Evolutionary conservation across 2,329 filamentous ascomycete genomes (phyloP).

Genomic region (Phialophora macrospora): DNA sequence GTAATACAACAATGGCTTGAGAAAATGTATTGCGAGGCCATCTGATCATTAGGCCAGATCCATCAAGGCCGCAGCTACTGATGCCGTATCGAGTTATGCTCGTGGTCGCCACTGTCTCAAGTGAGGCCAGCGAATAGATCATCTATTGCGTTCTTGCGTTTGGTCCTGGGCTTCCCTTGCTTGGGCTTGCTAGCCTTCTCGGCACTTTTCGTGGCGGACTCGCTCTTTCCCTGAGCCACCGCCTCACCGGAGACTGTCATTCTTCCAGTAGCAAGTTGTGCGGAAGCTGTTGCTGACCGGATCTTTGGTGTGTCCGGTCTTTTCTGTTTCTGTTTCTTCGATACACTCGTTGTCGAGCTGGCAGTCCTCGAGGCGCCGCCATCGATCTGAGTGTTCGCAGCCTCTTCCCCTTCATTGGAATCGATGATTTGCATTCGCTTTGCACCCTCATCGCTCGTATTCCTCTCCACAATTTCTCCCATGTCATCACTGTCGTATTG

Average conservation of each 20-base stretch:
- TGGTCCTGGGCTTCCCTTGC: slow-evolving; percentile 52
- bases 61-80: neutral
- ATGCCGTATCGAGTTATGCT: no score
- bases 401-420: neutral
- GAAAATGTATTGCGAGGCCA: neutral
- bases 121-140: slow-evolving; percentile 70
- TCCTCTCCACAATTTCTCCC: slow-evolving; percentile 32
- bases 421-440: neutral
- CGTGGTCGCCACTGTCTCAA: slow-evolving; percentile 39
- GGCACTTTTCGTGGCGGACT: neutral
- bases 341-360: no score
- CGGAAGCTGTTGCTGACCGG: neutral
- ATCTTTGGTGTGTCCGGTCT: neutral
- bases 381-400: neutral
- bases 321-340: neutral
- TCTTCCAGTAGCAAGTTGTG: neutral
- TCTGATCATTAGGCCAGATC: neutral
- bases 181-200: neutral
- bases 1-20: neutral
- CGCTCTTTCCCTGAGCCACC: neutral
- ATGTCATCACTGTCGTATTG: slow-evolving; percentile 33
- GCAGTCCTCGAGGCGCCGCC: neutral
- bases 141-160: slow-evolving; percentile 71
- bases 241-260: neutral
- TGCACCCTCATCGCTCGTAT: neutral